Evolutionary conservation across 2,329 filamentous ascomycete species (phyloP).

Genomic region (Coniochaeta sp.): DNA sequence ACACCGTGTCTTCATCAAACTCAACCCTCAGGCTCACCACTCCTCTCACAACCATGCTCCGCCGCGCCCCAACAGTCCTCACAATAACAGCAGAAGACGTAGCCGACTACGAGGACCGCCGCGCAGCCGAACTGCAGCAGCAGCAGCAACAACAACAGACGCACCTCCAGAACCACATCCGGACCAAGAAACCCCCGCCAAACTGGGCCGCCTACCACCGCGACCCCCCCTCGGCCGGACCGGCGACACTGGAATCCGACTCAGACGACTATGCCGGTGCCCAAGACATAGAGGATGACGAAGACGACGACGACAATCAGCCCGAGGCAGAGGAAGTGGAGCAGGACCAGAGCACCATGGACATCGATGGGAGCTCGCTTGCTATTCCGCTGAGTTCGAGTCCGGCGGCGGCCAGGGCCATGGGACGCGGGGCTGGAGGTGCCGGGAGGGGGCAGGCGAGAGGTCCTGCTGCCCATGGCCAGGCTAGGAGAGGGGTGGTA

Average conservation of each 20-base stretch:
- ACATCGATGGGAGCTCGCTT: constrained; percentile 5
- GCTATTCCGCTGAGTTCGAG: background rate
- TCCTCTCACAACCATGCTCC: constrained; percentile 19
- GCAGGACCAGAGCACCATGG: constrained; percentile 7
- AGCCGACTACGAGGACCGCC: constrained; percentile 60
- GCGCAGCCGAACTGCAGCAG: constrained; percentile 26
- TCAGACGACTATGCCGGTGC: background rate
- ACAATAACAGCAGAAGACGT: constrained; percentile 63
- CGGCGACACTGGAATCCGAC: background rate
- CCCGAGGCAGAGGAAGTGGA: constrained; percentile 4
- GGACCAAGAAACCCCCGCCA: background rate
- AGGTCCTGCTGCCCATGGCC: background rate
- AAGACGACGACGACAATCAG: constrained; percentile 20
- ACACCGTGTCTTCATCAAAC: too few species aligned
- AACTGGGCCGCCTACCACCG: background rate
- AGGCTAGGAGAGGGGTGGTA: background rate
- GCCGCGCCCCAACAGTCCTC: constrained; percentile 56
- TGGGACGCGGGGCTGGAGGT: background rate
- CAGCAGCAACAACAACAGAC: background rate
- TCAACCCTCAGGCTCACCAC: too few species aligned
- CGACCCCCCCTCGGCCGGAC: background rate
- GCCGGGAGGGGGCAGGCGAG: background rate
- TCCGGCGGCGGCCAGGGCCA: background rate
- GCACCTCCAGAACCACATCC: constrained; percentile 25
- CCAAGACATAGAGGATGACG: constrained; percentile 1